Base-by-base conservation (phyloP, 73 alveolate genomes). In the Paramecium sexaurelia region DNA sequence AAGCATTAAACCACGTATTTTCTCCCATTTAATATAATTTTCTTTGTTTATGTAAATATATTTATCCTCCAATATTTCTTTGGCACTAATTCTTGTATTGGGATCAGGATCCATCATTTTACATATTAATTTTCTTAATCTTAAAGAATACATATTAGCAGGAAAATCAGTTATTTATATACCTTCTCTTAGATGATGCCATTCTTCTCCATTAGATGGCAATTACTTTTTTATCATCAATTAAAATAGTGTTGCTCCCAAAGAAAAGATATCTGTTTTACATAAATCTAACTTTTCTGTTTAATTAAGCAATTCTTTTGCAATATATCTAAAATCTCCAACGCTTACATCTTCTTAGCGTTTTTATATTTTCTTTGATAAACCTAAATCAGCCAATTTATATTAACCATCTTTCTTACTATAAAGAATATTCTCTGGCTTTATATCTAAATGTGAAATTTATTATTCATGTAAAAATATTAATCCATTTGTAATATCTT, bases 301-400 rank as follows among this genome's bases (percentile, higher is more conserved):
- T 13, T 87, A 69, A 73, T 93, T 96, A 5, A 96, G 71, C 6
- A 95, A 68, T 84, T 96, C 98, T 27, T 68, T 88, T 10, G 98
- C 98, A 17, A 96, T 61, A 41, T 95, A 96, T 85, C 98, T 85
- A 35, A 93, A 45, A 87, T 96, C 98, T 7, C 98, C 98, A 29
- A 95, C 98, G 15, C 93, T 95, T 5, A 96, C 82, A 36, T 86
- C 83, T 85, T 93, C 96, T 26, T 92, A 92, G 8, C 84, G 71
- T 73, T 75, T 83, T 11, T 95, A 57, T 15, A 85, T 45, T 13
- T 93, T 68, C 66, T 96, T 75, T 27, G 99, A 94, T 29, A 96
- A 68, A 11, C 99, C 99, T 66, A 98, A 93, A 85, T 98, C 99
- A 1, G 99, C 99, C 6, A 98, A 84, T 87, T 98, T 98, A 69